These are phyloP conservation scores for Fraxinus ornus DNA, from an alignment of 305 asterid species.

Conservation along the genomic window DNA sequence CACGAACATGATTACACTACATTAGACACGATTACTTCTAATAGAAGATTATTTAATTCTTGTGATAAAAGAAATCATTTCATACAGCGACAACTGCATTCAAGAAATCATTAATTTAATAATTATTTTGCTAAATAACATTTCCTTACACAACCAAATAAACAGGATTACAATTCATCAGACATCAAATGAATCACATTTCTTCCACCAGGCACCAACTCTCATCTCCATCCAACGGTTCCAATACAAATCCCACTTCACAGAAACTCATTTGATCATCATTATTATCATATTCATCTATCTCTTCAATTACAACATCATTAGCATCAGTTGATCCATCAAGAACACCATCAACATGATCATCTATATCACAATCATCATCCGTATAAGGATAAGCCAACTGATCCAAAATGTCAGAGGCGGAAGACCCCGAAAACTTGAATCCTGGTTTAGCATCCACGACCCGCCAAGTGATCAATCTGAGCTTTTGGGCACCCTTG, in stretches of 20 bases:
- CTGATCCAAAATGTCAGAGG: conserved; percentile 53
- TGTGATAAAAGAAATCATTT: background rate
- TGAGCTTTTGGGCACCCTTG: conserved; percentile 59
- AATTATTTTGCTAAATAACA: background rate
- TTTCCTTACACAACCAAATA: conserved; percentile 10
- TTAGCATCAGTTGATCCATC: conserved; percentile 13
- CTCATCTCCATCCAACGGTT: conserved; percentile 51
- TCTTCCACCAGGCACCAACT: conserved; percentile 72
- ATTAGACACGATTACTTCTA: background rate
- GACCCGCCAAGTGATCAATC: conserved; percentile 56
- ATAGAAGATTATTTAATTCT: background rate
- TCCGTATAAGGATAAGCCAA: conserved; percentile 27
- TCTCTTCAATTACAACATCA: conserved; percentile 20
- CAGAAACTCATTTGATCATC: conserved; percentile 46
- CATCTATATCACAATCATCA: conserved; percentile 12
- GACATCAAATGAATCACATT: conserved; percentile 26
- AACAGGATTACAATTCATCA: conserved; percentile 14
- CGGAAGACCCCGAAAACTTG: conserved; percentile 56
- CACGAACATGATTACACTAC: background rate
- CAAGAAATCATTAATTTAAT: background rate
- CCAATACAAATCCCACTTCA: conserved; percentile 60
- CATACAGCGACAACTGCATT: background rate
- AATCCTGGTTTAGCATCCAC: conserved; percentile 44
- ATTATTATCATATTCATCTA: background rate
- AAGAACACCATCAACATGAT: conserved; percentile 8